Evolutionary conservation across 805 yeast genomes (phyloP).

Genomic region (Starmerella powellii): DNA sequence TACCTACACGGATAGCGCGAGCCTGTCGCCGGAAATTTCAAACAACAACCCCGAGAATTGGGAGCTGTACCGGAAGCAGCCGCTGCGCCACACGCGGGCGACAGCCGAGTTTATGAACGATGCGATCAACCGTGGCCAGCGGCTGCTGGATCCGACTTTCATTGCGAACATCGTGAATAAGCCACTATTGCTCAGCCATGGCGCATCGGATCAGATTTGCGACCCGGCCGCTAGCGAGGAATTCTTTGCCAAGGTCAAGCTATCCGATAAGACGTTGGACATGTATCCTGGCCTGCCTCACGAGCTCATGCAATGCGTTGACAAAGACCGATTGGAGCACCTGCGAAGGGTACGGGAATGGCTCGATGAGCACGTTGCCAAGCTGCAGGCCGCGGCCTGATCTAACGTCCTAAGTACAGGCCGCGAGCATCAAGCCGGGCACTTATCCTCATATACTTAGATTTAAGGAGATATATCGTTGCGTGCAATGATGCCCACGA

Average conservation of each 20-base stretch:
- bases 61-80: slow-evolving; percentile 23
- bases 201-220: slow-evolving; percentile 31
- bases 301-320: slow-evolving; percentile 21
- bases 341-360: slow-evolving; percentile 16
- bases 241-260: slow-evolving; percentile 12
- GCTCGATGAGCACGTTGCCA: slow-evolving; percentile 13
- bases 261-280: slow-evolving; percentile 20
- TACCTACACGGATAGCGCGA: slow-evolving; percentile 19
- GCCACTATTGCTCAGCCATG: slow-evolving; percentile 30
- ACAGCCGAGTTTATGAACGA: slow-evolving; percentile 28
- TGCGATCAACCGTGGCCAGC: slow-evolving; percentile 29
- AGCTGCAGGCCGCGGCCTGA: not conserved
- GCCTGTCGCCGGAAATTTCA: slow-evolving; percentile 22
- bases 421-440: too few species aligned
- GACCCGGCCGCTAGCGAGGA: slow-evolving; percentile 13
- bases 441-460: too few species aligned
- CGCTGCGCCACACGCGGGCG: slow-evolving; percentile 22
- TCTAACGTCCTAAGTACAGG: too few species aligned
- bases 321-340: slow-evolving; percentile 12
- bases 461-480: too few species aligned
- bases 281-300: slow-evolving; percentile 20
- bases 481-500: too few species aligned
- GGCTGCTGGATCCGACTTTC: slow-evolving; percentile 25
- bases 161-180: slow-evolving; percentile 25
- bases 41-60: slow-evolving; percentile 25